Base-by-base conservation (phyloP, 305 asterid species). In the Plantago coronopus region DNA sequence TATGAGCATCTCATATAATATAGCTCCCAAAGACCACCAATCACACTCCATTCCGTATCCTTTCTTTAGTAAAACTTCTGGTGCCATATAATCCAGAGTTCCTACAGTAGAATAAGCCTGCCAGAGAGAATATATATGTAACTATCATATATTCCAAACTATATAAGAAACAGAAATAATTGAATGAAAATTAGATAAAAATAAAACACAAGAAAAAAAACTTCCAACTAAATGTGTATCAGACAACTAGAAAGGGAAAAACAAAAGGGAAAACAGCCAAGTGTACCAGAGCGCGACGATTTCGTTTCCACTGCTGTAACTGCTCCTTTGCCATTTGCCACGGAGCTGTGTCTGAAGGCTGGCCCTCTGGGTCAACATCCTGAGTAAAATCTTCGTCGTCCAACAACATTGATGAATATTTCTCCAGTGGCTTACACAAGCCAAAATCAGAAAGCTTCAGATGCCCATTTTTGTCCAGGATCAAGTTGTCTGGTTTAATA, bases 31-130 rank as follows among this genome's bases (percentile, higher is more conserved):
- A 19, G 97, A 88, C 98, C 98, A 91, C 98, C 97, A 91, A 59
- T 91, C 98, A 55, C 98, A 91, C 81, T 91, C 98, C 88, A 91
- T 79, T 57, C 96, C 98, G 46, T 91, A 91, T 74, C 98, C 98
- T 71, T 81, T 91, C 76, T 91, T 91, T 76, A 91, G 67, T 69
- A 91, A 79, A 54, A 91, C 91, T 69, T 86, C 98, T 1, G 98
- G 96, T 69, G 98, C 98, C 98, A 91, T 91, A 64, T 91, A 91
- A 74, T 91, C 98, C 43, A 88, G 95, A 48, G 98, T 91, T 72
- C 98, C 98, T 0, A 91, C 98, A 2, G 98, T 91, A 59, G 98
- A 91, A 61, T 83, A 91, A 56, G 98, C 98, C 98, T 91, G 76
- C 67, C 66, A 37, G 49, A 19, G 37, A 61, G 47, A 22, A 63